Percentiles rank a stretch among this genome's conserved stretches.
Conservation (phyloP, 768 basidiomycete species). For the Xerocomellus dryophilus region DNA sequence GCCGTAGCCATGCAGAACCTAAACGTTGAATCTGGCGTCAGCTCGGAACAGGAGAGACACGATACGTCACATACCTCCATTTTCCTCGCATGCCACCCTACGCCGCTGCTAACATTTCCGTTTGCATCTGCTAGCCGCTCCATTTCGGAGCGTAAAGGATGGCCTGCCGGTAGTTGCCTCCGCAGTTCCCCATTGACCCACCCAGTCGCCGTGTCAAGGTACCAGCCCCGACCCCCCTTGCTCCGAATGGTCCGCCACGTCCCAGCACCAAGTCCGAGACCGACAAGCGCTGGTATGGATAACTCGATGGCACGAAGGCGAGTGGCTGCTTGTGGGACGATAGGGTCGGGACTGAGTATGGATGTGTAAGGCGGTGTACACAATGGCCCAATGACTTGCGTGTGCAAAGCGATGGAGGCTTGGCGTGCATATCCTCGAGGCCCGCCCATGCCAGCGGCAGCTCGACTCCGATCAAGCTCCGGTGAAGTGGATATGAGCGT, state of each 20-base stretch:
- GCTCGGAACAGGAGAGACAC: not conserved
- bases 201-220: conserved; percentile 82
- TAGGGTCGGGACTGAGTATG: conserved; percentile 38
- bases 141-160: conserved; percentile 71
- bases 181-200: conserved; percentile 62
- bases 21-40: conserved; percentile 1
- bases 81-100: conserved; percentile 96
- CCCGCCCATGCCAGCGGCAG: conserved; percentile 27
- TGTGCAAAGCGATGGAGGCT: conserved; percentile 73
- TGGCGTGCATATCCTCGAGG: conserved; percentile 53
- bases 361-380: conserved; percentile 78
- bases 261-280: conserved; percentile 74
- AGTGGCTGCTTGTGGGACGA: conserved; percentile 48
- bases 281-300: conserved; percentile 63
- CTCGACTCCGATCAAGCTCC: conserved; percentile 59
- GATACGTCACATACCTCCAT: conserved; percentile 76
- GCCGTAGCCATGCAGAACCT: conserved; percentile 86
- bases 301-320: conserved; percentile 86
- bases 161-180: conserved; percentile 55
- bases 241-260: conserved; percentile 88
- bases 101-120: conserved; percentile 85
- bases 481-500: conserved; percentile 76
- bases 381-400: conserved; percentile 73
- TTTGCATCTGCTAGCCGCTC: conserved; percentile 73
- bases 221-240: conserved; percentile 95